Evolutionary conservation across 768 basidiomycete genomes (phyloP), one percentile per base, ranked within the genome.

Genomic region (Leccinum disarticulatum): DNA sequence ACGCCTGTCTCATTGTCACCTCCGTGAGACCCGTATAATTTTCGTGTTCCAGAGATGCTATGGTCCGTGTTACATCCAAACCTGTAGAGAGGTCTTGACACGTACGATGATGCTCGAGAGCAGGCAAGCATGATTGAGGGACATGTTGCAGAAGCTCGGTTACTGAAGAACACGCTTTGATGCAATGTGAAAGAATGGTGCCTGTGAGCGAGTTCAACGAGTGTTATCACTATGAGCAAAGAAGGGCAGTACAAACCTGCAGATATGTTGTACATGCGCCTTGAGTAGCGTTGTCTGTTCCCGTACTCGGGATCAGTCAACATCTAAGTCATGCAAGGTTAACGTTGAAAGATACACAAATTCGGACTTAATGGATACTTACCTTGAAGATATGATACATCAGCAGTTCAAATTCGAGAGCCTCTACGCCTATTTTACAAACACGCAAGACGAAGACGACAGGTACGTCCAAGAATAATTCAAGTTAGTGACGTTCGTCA

Each of bases 361-460:
- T 36, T 27, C 15, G n/a, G 47, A 49, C 25, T 48, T 35, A 19
- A 30, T 19, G 7, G 13, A 54, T 11, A 62, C 77, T 38, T 56
- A 83, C 93, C 80, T 86, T 88, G 70, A 93, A 83, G 52, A 92
- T 85, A 70, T 91, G 83, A 69, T 83, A 88, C 77, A 91, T 83
- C 38, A 95, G 71, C 4, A 91, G 69, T 66, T 93, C 90, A 6
- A 93, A 81, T 67, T 94, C 91, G 28, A 92, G 78, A 0, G 84
- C 83, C 68, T 93, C 91, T 3, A 90, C 88, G 60, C 92, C 87
- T 53, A 95, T 81, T 61, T 81, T 84, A 36, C 86, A 84, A 13
- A 90, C 76, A 49, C 80, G 81, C 55, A 92, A 71, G 43, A 90
- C 77, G 66, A 92, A 91, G 27, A 84, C 75, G 6, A 83, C 73